Conservation (phyloP, 176 grass and related monocot species). For the Microstegium vimineum region DNA sequence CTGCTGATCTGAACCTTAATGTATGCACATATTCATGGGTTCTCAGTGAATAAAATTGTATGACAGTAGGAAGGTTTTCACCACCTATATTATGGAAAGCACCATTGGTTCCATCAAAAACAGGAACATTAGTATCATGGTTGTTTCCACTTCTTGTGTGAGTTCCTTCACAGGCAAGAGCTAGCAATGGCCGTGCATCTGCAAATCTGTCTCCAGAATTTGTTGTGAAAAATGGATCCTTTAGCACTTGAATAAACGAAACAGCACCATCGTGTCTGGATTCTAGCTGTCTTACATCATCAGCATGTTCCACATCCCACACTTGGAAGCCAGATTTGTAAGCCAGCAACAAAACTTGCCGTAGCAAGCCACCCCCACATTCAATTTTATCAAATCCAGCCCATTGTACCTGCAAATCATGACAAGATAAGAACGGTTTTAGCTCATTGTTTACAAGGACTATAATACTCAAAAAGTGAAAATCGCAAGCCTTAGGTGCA, state of each 20-base stretch:
- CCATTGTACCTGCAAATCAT: constrained; percentile 70
- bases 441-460: not conserved
- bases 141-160: constrained; percentile 42
- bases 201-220: constrained; percentile 60
- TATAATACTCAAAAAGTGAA: constrained; percentile 7
- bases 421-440: constrained; percentile 7
- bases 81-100: constrained; percentile 36
- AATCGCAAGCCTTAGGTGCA: not conserved
- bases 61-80: constrained; percentile 52
- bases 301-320: constrained; percentile 93
- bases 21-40: constrained; percentile 72
- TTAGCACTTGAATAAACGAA: constrained; percentile 89
- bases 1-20: constrained; percentile 72
- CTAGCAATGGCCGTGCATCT: constrained; percentile 67
- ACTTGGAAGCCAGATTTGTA: constrained; percentile 96
- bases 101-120: constrained; percentile 50
- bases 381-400: constrained; percentile 92
- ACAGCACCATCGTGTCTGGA: constrained; percentile 67
- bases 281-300: constrained; percentile 84
- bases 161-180: constrained; percentile 56
- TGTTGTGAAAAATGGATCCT: constrained; percentile 55
- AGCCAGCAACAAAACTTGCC: constrained; percentile 66
- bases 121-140: constrained; percentile 39
- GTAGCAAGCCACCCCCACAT: constrained; percentile 39
- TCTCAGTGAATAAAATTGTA: constrained; percentile 88